Percentiles rank a stretch among this genome's conserved stretches.
phyloP scores from a whole-genome alignment of 140 eudicot species.

The Anethum foeniculum region DNA sequence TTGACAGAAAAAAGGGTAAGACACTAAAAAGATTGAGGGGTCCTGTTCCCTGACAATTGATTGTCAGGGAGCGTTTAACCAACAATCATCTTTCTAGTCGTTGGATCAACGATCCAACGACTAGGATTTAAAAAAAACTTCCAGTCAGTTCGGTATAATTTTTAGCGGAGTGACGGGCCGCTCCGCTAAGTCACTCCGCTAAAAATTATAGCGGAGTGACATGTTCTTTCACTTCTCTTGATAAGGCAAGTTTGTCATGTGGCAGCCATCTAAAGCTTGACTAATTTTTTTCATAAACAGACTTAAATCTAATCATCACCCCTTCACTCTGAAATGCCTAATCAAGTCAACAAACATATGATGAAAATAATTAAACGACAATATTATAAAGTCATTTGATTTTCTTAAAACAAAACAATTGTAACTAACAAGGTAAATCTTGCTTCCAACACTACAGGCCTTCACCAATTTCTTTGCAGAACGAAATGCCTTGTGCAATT shows the following conservation, averaged over 20 bases:
- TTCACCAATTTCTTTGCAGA: slow-evolving; percentile 55
- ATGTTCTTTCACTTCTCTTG: slow-evolving; percentile 76
- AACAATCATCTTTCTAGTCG: no score
- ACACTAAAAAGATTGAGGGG: no score
- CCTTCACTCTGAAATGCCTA: slow-evolving; percentile 73
- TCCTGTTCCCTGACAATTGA: no score
- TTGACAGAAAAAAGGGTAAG: no score
- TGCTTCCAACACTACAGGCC: slow-evolving; percentile 71
- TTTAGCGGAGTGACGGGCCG: no score
- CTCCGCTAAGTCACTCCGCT: no score
- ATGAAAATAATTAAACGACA: no score
- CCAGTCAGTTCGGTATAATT: no score
- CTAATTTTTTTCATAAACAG: slow-evolving; percentile 54
- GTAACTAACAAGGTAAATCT: slow-evolving; percentile 76
- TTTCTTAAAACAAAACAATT: neutral
- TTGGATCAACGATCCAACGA: no score
- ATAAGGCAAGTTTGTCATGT: slow-evolving; percentile 53
- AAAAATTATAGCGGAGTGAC: no score
- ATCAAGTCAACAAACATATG: neutral
- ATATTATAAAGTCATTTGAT: neutral
- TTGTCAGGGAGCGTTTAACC: no score
- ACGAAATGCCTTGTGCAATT: slow-evolving; percentile 44
- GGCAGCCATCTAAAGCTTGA: slow-evolving; percentile 69
- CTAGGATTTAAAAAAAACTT: no score
- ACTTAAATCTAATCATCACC: slow-evolving; percentile 45